A percentile compares a stretch with the other conserved stretches of the same genome.
Conservation (phyloP, 2,329 filamentous ascomycete genomes). For the Diaporthe citrichinensis region DNA sequence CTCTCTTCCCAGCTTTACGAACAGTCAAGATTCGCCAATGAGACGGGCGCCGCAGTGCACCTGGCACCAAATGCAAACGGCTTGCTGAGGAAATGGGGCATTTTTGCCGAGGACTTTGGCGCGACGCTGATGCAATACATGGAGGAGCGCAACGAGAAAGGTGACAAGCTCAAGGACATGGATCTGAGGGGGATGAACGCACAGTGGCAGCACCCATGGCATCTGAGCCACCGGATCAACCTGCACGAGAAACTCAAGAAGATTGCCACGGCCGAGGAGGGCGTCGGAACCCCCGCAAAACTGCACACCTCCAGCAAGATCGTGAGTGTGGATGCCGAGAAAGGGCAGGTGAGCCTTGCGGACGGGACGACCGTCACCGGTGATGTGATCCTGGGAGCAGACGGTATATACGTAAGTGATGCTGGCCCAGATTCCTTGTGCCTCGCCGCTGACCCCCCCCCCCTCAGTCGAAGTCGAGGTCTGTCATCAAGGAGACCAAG, state of each 20-base stretch:
- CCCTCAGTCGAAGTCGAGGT: conserved; percentile 48
- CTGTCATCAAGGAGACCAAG: conserved; percentile 45
- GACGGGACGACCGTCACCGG: conserved; percentile 57
- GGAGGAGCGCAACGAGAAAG: conserved; percentile 43
- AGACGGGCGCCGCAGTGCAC: conserved; percentile 74
- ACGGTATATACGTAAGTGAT: conserved; percentile 60
- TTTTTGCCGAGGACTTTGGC: conserved; percentile 55
- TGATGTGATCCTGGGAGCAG: conserved; percentile 67
- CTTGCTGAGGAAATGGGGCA: conserved; percentile 60
- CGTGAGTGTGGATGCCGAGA: conserved; percentile 56
- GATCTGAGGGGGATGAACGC: conserved; percentile 55
- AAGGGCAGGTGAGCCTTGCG: conserved; percentile 58
- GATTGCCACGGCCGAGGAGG: conserved; percentile 55
- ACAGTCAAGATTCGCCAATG: conserved; percentile 67
- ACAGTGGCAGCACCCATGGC: conserved; percentile 66
- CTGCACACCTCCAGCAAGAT: conserved; percentile 60
- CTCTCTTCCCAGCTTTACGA: conserved; percentile 62
- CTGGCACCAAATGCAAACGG: conserved; percentile 73
- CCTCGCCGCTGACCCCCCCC: not conserved
- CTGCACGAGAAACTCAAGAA: conserved; percentile 67
- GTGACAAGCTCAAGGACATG: conserved; percentile 46
- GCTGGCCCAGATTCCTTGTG: too few species aligned
- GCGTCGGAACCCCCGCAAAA: conserved; percentile 50
- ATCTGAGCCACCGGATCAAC: conserved; percentile 66
- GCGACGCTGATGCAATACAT: conserved; percentile 49